Conservation (phyloP, 495 filamentous ascomycete genomes). For the Neurospora sp. region DNA sequence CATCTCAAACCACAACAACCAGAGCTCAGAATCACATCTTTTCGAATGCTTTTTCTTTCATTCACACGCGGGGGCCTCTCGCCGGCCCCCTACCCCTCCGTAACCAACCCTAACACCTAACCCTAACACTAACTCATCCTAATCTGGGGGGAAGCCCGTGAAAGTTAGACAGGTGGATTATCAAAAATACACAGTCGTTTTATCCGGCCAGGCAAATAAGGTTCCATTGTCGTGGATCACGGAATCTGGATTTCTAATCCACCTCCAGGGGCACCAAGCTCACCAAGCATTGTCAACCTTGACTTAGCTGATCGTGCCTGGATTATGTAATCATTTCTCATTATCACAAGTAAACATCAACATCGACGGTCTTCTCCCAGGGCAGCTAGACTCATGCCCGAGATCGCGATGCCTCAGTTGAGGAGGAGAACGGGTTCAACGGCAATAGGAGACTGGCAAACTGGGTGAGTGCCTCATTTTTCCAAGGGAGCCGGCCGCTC, state of each 20-base stretch:
- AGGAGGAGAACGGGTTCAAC: neutral
- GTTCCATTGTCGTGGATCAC: neutral
- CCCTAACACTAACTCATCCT: no score
- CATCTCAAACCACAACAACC: no score
- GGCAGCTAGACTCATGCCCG: neutral
- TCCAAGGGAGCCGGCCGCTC: neutral
- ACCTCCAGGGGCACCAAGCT: neutral
- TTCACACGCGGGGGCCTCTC: no score
- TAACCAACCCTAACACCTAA: no score
- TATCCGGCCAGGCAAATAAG: neutral
- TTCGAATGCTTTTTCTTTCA: no score
- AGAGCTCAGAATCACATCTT: no score
- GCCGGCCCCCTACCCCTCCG: no score
- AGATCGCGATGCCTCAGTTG: neutral
- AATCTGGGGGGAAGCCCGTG: no score
- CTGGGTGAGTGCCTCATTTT: neutral
- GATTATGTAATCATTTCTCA: neutral
- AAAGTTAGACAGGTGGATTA: no score
- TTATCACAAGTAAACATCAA: neutral
- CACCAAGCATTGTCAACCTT: neutral
- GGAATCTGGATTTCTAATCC: neutral
- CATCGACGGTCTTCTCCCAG: no score
- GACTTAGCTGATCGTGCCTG: neutral
- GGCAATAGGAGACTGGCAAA: neutral
- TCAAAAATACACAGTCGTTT: no score